Evolutionary conservation across 2,329 filamentous ascomycete species (phyloP).

Genomic region (Fusarium nanum): DNA sequence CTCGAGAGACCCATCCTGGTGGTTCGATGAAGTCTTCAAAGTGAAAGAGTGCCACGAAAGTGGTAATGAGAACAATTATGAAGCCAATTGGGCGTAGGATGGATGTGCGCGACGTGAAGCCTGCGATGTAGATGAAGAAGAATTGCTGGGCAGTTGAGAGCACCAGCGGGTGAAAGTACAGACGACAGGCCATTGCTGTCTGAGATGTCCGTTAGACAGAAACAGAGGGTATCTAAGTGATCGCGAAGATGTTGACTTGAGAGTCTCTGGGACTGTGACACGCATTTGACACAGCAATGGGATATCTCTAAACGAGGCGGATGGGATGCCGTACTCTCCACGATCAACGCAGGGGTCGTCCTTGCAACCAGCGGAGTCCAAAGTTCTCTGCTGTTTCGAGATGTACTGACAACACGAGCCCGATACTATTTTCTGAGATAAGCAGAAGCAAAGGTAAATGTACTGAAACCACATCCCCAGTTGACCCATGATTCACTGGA

Average conservation of each 20-base stretch:
- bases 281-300: not conserved
- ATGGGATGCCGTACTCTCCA: not conserved
- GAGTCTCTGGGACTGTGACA: not conserved
- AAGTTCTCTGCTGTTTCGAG: not conserved
- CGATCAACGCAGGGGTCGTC: not conserved
- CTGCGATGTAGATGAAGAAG: slow-evolving; percentile 41
- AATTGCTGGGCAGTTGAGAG: slow-evolving; percentile 38
- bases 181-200: slow-evolving; percentile 30
- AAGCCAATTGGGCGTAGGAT: slow-evolving; percentile 36
- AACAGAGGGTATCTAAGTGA: not conserved
- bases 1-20: slow-evolving; percentile 38
- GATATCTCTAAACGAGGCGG: not conserved
- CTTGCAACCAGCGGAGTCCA: not conserved
- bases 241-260: not conserved
- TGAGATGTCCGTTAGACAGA: not conserved
- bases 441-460: not conserved
- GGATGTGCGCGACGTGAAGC: slow-evolving; percentile 32
- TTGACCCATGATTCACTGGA: not conserved
- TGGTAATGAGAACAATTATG: slow-evolving; percentile 32
- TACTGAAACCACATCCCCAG: not conserved
- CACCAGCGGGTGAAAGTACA: slow-evolving; percentile 33
- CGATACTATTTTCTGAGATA: slow-evolving; percentile 18
- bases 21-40: slow-evolving; percentile 34
- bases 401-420: not conserved
- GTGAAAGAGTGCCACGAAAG: slow-evolving; percentile 26